A percentile compares a stretch with the other conserved stretches of the same genome.
phyloP scores from a whole-genome alignment of 164 flowering plant species.

The Vitis riparia region DNA sequence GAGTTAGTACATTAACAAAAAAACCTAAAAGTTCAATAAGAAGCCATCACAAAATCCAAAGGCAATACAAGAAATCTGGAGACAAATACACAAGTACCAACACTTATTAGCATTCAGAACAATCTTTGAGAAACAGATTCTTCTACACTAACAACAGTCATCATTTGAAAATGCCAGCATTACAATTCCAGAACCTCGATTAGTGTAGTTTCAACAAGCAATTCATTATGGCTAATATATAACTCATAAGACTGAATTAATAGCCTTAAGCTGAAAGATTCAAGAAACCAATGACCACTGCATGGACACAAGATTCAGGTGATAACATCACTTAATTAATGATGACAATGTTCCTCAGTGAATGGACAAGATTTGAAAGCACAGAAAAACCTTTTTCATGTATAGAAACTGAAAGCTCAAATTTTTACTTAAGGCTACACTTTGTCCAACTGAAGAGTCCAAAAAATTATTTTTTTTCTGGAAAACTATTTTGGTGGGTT shows the following conservation, averaged over 20 bases:
- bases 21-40: background rate
- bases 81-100: background rate
- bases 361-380: too few species aligned
- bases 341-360: too few species aligned
- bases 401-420: too few species aligned
- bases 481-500: too few species aligned
- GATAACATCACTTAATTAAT: too few species aligned
- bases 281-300: background rate
- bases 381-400: too few species aligned
- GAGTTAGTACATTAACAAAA: conserved; percentile 11
- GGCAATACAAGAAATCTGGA: background rate
- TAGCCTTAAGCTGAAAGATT: background rate
- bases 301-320: too few species aligned
- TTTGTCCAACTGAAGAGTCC: too few species aligned
- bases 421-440: too few species aligned
- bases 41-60: background rate
- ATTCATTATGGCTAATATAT: background rate
- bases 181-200: background rate
- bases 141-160: background rate
- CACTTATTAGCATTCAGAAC: background rate
- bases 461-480: too few species aligned
- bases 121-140: background rate
- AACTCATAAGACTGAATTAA: background rate
- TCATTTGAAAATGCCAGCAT: background rate
- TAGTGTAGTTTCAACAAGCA: background rate